Conservation (phyloP, 371 early-diverging fungal species). For the Mucor ambiguus region DNA sequence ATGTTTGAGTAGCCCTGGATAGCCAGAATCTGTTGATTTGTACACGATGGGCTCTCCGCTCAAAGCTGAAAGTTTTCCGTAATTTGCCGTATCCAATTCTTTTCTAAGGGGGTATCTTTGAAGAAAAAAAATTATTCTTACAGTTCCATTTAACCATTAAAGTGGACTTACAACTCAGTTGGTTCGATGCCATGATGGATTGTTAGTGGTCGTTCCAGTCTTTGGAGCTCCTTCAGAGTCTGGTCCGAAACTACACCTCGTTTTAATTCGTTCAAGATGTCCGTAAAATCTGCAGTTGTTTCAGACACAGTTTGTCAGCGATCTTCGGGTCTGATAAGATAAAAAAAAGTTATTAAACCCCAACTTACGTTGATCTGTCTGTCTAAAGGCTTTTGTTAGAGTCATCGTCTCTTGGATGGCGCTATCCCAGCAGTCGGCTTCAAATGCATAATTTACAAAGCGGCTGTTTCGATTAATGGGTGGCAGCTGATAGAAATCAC, state of each 20-base stretch:
- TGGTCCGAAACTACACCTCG: conserved; percentile 57
- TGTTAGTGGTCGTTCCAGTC: conserved; percentile 54
- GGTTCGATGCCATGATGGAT: conserved; percentile 66
- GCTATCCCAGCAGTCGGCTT: conserved; percentile 68
- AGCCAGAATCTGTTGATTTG: conserved; percentile 45
- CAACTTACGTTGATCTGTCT: conserved; percentile 48
- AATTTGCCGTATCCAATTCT: conserved; percentile 78
- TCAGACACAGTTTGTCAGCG: not conserved
- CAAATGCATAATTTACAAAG: conserved; percentile 65
- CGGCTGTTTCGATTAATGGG: conserved; percentile 60
- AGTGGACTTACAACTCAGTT: conserved; percentile 72
- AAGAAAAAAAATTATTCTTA: not conserved
- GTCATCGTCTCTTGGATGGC: conserved; percentile 52
- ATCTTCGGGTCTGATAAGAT: not conserved
- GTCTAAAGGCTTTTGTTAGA: conserved; percentile 59
- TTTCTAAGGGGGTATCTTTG: conserved; percentile 58
- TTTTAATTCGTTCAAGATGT: conserved; percentile 70
- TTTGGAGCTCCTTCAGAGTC: conserved; percentile 48
- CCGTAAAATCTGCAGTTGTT: conserved; percentile 47
- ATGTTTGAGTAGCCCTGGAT: conserved; percentile 35
- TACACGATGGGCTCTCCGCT: conserved; percentile 41
- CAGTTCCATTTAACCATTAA: not conserved
- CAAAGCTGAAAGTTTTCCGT: conserved; percentile 51
- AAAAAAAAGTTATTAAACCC: not conserved
- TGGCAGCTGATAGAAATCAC: conserved; percentile 94